Percentiles rank a stretch among this genome's conserved stretches.
These are phyloP conservation scores for Talaromyces albobiverticillius DNA, from an alignment of 2,329 filamentous ascomycete species.

Conservation along the genomic window DNA sequence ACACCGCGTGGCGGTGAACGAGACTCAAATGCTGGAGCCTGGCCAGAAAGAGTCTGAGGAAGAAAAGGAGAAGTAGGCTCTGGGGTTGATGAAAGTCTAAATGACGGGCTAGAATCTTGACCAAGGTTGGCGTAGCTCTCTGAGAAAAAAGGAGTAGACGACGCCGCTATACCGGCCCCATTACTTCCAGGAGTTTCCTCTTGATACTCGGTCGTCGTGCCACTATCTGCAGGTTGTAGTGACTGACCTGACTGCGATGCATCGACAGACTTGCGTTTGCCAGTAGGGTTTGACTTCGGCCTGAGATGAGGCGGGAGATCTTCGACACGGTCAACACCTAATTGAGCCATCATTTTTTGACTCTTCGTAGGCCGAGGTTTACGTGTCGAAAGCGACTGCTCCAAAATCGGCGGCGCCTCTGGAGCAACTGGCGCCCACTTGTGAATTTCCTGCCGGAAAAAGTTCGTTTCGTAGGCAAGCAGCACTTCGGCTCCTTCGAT, in stretches of 20 bases:
- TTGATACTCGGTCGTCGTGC: conserved; percentile 9
- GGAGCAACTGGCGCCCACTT: conserved; percentile 91
- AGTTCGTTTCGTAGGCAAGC: conserved; percentile 91
- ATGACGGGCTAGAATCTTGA: conserved; percentile 35
- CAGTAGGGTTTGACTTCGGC: conserved; percentile 68
- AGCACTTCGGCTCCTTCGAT: conserved; percentile 96
- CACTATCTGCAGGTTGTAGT: conserved; percentile 22
- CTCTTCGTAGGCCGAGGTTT: conserved; percentile 96
- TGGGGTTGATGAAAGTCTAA: conserved; percentile 24
- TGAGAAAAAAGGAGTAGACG: conserved; percentile 33
- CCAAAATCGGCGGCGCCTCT: conserved; percentile 77
- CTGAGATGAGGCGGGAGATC: conserved; percentile 81
- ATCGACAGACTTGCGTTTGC: conserved; percentile 68
- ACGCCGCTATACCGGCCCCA: conserved; percentile 19
- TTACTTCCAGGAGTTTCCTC: conserved; percentile 17
- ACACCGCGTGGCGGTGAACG: conserved; percentile 36
- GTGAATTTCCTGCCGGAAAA: conserved; percentile 91
- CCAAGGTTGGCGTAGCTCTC: conserved; percentile 38
- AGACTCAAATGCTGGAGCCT: conserved; percentile 39
- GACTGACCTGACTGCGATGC: conserved; percentile 28
- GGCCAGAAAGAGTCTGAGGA: conserved; percentile 28
- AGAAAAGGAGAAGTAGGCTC: conserved; percentile 38
- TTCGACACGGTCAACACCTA: conserved; percentile 86
- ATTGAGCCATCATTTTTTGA: conserved; percentile 86
- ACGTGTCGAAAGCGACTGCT: conserved; percentile 84